Evolutionary conservation across 164 flowering plant species (phyloP).

Genomic region (Pachysandra terminalis): DNA sequence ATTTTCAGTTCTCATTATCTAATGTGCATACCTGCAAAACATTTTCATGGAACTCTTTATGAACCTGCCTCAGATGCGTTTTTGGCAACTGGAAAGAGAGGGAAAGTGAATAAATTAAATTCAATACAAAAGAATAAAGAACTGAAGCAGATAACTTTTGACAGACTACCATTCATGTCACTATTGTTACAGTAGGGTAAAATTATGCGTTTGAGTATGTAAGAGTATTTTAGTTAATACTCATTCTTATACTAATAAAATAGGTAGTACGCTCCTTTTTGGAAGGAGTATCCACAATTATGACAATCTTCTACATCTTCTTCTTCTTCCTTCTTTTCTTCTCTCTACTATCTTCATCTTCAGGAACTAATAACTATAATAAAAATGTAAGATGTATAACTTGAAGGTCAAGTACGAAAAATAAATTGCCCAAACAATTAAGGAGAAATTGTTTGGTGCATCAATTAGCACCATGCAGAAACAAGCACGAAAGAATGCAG

Average conservation of each 20-base stretch:
- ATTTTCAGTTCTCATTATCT: neutral
- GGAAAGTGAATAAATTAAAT: constrained; percentile 1
- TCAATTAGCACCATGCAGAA: constrained; percentile 4
- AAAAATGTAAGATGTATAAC: neutral
- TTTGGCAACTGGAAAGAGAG: constrained; percentile 57
- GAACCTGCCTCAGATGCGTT: constrained; percentile 70
- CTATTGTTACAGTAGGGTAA: too few relatives aligned
- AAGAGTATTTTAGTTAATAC: too few relatives aligned
- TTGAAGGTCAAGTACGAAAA: neutral
- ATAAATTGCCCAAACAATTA: neutral
- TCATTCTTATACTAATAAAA: too few relatives aligned
- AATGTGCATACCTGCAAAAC: constrained; percentile 49
- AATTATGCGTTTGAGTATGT: too few relatives aligned
- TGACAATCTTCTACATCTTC: too few relatives aligned
- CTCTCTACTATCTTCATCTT: too few relatives aligned
- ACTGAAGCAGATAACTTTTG: neutral
- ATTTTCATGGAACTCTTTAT: constrained; percentile 73
- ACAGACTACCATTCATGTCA: neutral
- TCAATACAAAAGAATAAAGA: neutral
- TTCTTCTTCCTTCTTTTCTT: too few relatives aligned
- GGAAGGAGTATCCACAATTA: too few relatives aligned
- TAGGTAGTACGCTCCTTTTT: too few relatives aligned
- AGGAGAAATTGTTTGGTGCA: neutral
- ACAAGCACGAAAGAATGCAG: neutral
- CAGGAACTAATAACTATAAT: too few relatives aligned